Base-by-base conservation (phyloP, 2,329 filamentous ascomycete species). In the Exophiala sp. region DNA sequence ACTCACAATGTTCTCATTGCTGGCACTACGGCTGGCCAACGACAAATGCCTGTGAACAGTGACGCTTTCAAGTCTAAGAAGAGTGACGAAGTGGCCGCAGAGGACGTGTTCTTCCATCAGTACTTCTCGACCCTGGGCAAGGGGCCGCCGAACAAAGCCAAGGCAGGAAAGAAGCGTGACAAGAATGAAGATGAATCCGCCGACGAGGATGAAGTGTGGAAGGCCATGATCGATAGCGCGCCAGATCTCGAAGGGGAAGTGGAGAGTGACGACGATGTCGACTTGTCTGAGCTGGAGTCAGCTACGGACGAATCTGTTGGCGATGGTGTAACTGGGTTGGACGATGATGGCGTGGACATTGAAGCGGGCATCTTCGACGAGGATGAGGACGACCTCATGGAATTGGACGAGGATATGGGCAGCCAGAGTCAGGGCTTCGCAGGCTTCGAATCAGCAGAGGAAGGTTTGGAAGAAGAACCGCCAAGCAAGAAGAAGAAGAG, bases 61-160 rank as follows among this genome's bases (percentile, higher is more conserved):
- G 86, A 94, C 56, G 75, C 81, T 2, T 98, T 98, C 75, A 95
- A 89, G 88, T 84, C 83, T 63, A 88, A 88, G 79, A 90, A 88
- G 71, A 76, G 79, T n/a, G 83, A 88, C 57, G 83, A 97, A 46
- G 85, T 98, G 38, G 83, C 86, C 2, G 88, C 51, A 35, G 90
- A 98, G 58, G 93, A 98, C 65, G 86, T 89, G 32, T 98, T 98
- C 80, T 98, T 98, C 80, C 93, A 98, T 68, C 83, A 88, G 59
- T 98, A 98, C 79, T 98, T 98, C 70, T 83, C 81, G 53, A 80
- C 83, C 55, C 70, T 86, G 48, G 81, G 82, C 56, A 88, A 82
- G 68, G 78, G 74, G 59, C 75, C 77, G 62, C 66, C 66, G 54
- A 77, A 74, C 61, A 76, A 76, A 60, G 10, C 22, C 2, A 50